Evolutionary conservation across 805 yeast species (phyloP).

Genomic region (Teunomyces tritomae): DNA sequence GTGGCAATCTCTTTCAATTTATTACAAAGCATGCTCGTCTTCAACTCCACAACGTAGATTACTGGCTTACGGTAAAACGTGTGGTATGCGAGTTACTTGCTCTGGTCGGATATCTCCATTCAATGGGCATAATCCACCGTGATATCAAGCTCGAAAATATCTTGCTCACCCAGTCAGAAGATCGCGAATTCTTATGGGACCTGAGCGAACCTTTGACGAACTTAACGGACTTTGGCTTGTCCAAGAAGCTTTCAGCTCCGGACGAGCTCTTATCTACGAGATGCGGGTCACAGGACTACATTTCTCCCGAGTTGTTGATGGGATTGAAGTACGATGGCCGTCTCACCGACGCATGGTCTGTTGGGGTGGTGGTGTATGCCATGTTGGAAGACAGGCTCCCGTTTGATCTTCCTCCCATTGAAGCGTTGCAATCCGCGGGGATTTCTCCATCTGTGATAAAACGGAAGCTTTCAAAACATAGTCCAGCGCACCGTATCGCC

Average conservation of each 20-base stretch:
- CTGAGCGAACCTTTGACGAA: constrained; percentile 43
- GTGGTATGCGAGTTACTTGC: constrained; percentile 67
- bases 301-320: constrained; percentile 88
- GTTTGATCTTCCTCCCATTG: constrained; percentile 77
- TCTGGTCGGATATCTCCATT: constrained; percentile 74
- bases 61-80: constrained; percentile 52
- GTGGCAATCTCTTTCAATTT: constrained; percentile 81
- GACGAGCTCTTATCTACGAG: constrained; percentile 74
- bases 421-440: constrained; percentile 25
- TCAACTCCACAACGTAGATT: constrained; percentile 32
- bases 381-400: constrained; percentile 85
- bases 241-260: constrained; percentile 61
- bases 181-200: constrained; percentile 14
- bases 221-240: constrained; percentile 86
- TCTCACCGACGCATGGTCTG: constrained; percentile 90
- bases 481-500: constrained; percentile 86
- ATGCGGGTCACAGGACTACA: constrained; percentile 96
- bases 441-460: constrained; percentile 42
- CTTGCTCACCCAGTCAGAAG: constrained; percentile 41
- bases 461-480: constrained; percentile 43
- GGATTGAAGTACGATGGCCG: constrained; percentile 91
- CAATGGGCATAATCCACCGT: constrained; percentile 71
- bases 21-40: constrained; percentile 33
- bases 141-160: constrained; percentile 90
- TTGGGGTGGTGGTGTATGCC: constrained; percentile 88